phyloP scores from a whole-genome alignment of 139 green algal species.

The Volvox reticuliferus region DNA sequence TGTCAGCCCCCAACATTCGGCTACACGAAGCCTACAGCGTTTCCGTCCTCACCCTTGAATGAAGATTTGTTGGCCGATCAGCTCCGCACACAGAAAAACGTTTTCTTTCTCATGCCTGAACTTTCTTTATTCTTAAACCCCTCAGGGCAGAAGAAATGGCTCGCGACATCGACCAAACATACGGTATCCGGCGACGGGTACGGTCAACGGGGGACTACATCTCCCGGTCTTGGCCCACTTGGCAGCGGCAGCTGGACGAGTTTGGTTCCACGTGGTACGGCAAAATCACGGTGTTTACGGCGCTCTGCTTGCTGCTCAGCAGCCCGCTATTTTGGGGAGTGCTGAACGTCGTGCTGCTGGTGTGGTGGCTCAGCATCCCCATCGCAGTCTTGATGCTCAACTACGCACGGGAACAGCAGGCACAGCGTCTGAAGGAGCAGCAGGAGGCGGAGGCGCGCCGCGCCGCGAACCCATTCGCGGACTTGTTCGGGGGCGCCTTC shows the following conservation, averaged over 20 bases:
- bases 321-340: slow-evolving; percentile 19
- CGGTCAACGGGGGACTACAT: slow-evolving; percentile 3
- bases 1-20: too few species aligned
- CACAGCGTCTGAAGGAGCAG: slow-evolving; percentile 5
- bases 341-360: slow-evolving; percentile 18
- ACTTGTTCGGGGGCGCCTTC: slow-evolving; percentile 5
- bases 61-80: too few species aligned
- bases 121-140: not conserved
- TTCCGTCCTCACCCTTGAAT: too few species aligned
- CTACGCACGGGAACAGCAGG: not conserved
- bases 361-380: slow-evolving; percentile 26
- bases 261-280: slow-evolving; percentile 29
- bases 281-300: not conserved
- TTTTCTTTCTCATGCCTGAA: too few species aligned
- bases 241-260: slow-evolving; percentile 23
- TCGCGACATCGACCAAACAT: slow-evolving; percentile 39
- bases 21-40: too few species aligned
- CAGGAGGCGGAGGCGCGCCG: not conserved
- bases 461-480: slow-evolving; percentile 10
- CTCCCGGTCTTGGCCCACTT: slow-evolving; percentile 4
- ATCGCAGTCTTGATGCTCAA: not conserved
- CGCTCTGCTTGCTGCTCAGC: slow-evolving; percentile 1
- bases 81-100: too few species aligned
- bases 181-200: slow-evolving; percentile 16
- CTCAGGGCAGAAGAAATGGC: slow-evolving; percentile 34